A percentile compares a stretch with the other conserved stretches of the same genome.
Evolutionary conservation across 176 grass and related monocot species (phyloP).

Genomic region (Puya raimondii): DNA sequence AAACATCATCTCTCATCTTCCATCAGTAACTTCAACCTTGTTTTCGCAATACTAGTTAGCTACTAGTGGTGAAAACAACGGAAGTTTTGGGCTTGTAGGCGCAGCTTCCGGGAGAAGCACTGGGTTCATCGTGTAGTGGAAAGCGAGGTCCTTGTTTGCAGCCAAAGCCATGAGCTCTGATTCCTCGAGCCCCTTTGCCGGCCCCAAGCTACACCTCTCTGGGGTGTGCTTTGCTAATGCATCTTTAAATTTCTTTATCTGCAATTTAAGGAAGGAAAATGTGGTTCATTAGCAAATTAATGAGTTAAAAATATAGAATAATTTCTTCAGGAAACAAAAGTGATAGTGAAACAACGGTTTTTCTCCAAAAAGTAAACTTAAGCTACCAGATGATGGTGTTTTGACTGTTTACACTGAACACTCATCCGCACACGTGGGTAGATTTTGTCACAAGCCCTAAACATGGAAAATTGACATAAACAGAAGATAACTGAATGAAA

Average conservation of each 20-base stretch:
- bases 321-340: not conserved
- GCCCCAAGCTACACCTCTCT: slow-evolving; percentile 68
- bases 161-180: slow-evolving; percentile 62
- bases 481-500: too few relatives aligned
- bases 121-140: slow-evolving; percentile 53
- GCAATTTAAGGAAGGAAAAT: slow-evolving; percentile 5
- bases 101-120: slow-evolving; percentile 14
- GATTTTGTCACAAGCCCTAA: too few relatives aligned
- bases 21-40: slow-evolving; percentile 46
- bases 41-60: slow-evolving; percentile 28
- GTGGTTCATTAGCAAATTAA: not conserved
- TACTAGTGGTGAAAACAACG: slow-evolving; percentile 11
- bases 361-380: too few relatives aligned
- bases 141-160: slow-evolving; percentile 74
- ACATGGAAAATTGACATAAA: too few relatives aligned
- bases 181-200: slow-evolving; percentile 67
- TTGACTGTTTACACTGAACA: too few relatives aligned
- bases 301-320: too few relatives aligned
- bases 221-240: slow-evolving; percentile 86
- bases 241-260: slow-evolving; percentile 97
- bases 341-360: not conserved
- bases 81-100: slow-evolving; percentile 20
- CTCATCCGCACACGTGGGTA: too few relatives aligned
- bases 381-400: too few relatives aligned
- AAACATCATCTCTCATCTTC: slow-evolving; percentile 42